These are phyloP conservation scores for Eucalyptus sideroxylon DNA, from an alignment of 345 rosid species.

Conservation along the genomic window DNA sequence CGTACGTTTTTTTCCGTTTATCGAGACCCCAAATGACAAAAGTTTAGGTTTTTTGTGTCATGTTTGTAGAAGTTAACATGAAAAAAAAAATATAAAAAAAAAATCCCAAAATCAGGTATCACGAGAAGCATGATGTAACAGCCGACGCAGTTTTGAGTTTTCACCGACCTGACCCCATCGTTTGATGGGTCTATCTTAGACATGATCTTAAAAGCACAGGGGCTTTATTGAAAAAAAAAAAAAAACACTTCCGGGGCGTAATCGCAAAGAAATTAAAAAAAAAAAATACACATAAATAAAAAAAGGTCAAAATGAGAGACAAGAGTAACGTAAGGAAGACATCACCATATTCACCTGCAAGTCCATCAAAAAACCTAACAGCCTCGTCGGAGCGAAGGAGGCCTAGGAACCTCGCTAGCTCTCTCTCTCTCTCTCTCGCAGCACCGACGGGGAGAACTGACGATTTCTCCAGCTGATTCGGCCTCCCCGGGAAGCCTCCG, in stretches of 20 bases:
- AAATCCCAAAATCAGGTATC: not conserved
- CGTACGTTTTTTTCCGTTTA: not conserved
- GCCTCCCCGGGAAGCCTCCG: constrained; percentile 3
- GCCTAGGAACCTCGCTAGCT: not conserved
- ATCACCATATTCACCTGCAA: constrained; percentile 6
- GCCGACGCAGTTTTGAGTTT: not conserved
- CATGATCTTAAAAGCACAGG: not conserved
- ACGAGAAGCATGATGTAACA: too few relatives aligned
- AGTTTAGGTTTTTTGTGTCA: not conserved
- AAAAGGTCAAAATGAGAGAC: not conserved
- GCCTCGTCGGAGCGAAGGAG: not conserved
- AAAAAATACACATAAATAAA: too few relatives aligned
- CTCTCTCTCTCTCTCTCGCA: not conserved
- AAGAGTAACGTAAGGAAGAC: not conserved
- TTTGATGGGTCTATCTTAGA: too few relatives aligned
- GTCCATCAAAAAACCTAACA: not conserved
- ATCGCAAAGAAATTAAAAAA: not conserved
- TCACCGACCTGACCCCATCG: not conserved
- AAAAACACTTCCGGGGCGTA: not conserved
- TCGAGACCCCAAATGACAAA: not conserved
- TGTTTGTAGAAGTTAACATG: fast-evolving
- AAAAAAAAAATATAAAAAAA: not conserved
- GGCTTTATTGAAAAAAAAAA: not conserved
- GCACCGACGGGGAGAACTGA: not conserved
- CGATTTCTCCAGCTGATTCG: not conserved